phyloP scores from a whole-genome alignment of 78 protist genomes.

The Mastigamoeba balamuthi region DNA sequence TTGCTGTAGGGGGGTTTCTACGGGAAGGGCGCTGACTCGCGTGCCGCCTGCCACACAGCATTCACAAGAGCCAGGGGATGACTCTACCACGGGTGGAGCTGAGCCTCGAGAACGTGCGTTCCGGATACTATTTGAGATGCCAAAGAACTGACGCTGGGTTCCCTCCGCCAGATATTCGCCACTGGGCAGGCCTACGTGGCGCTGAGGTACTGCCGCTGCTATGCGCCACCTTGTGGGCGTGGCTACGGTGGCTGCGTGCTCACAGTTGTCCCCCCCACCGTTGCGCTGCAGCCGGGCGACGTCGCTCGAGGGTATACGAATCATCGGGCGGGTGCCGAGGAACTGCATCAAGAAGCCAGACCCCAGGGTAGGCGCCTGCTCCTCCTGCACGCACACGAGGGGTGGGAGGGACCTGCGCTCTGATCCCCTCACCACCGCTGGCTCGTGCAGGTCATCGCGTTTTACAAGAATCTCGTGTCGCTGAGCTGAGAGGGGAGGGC shows the following conservation, averaged over 20 bases:
- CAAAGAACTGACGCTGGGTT: background rate
- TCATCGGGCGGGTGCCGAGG: no score
- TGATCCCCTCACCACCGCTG: no score
- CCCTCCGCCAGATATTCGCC: slow-evolving; percentile 36
- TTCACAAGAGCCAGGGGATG: slow-evolving; percentile 88
- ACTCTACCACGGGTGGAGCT: slow-evolving; percentile 60
- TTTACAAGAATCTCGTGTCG: no score
- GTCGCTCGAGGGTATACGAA: background rate
- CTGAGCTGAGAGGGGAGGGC: no score
- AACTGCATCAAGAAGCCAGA: no score
- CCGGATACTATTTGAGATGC: background rate
- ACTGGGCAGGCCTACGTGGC: slow-evolving; percentile 88
- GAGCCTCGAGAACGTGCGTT: slow-evolving; percentile 7
- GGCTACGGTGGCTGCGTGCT: no score
- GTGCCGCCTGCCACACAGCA: background rate
- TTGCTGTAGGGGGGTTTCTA: background rate
- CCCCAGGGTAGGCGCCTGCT: no score
- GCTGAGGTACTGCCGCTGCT: slow-evolving; percentile 6
- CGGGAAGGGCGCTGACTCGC: background rate
- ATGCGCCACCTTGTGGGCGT: no score
- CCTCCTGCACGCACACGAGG: no score
- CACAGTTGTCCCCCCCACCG: background rate
- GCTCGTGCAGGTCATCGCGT: no score
- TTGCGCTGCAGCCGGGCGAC: background rate
- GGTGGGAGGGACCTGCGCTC: no score